Percentiles rank a stretch among this genome's conserved stretches.
These are phyloP conservation scores for Rugiboletus extremiorientalis DNA, from an alignment of 1,284 basidiomycete genomes.

Conservation along the genomic window DNA sequence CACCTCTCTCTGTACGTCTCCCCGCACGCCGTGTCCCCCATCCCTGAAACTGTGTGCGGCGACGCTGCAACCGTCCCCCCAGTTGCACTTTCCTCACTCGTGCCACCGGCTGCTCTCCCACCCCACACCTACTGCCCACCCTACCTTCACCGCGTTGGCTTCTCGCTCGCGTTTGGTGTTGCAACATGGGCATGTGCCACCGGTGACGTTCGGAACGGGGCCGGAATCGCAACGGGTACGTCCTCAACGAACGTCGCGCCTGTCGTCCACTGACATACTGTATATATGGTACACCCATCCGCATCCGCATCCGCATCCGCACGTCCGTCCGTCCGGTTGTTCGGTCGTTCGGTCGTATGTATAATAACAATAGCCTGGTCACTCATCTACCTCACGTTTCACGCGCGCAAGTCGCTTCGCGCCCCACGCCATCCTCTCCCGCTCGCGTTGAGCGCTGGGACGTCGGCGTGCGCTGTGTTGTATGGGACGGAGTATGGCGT, in stretches of 20 bases:
- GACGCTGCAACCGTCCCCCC: neutral
- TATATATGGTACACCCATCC: too few relatives aligned
- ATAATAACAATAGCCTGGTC: conserved; percentile 53
- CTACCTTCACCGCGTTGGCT: conserved; percentile 43
- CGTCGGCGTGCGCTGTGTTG: conserved; percentile 36
- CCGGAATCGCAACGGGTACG: conserved; percentile 45
- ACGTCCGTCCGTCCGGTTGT: too few relatives aligned
- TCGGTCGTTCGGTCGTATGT: too few relatives aligned
- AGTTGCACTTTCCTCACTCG: conserved; percentile 40
- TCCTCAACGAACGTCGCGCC: too few relatives aligned
- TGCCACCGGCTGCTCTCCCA: conserved; percentile 34
- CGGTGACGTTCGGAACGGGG: conserved; percentile 46
- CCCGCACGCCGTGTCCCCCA: neutral
- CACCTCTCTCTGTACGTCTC: conserved; percentile 32
- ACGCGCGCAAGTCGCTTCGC: conserved; percentile 36
- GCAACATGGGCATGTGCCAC: conserved; percentile 43
- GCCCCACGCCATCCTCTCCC: conserved; percentile 37
- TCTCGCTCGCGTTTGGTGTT: conserved; percentile 45
- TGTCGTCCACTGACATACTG: too few relatives aligned
- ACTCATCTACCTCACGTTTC: conserved; percentile 45
- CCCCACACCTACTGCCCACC: conserved; percentile 37
- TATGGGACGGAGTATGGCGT: conserved; percentile 47
- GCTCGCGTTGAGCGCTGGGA: conserved; percentile 36
- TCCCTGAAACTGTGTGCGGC: neutral
- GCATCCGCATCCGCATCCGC: too few relatives aligned